Evolutionary conservation across 495 filamentous ascomycete genomes (phyloP).

Genomic region (Hypomontagnella monticulosa): DNA sequence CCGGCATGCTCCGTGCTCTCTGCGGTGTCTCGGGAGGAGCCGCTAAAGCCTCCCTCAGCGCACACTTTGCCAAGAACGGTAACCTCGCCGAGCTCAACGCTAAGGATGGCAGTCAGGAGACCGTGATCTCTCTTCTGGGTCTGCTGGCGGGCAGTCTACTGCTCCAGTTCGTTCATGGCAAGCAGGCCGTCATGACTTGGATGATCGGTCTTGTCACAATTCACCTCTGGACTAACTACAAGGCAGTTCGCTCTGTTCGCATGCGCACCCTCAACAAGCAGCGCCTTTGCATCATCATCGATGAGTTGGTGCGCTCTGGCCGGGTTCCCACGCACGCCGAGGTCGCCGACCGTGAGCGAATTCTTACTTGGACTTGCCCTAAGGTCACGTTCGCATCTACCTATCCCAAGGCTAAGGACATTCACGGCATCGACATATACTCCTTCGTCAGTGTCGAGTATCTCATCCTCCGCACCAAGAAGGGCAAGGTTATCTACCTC

Average conservation of each 20-base stretch:
- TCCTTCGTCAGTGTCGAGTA: slow-evolving; percentile 23
- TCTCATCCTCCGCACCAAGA: slow-evolving; percentile 53
- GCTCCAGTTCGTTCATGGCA: slow-evolving; percentile 76
- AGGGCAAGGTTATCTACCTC: slow-evolving; percentile 58
- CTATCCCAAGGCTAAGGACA: slow-evolving; percentile 14
- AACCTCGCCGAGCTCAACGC: slow-evolving; percentile 95
- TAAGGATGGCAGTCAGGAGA: slow-evolving; percentile 96
- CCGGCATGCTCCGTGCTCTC: slow-evolving; percentile 79
- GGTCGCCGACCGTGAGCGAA: slow-evolving; percentile 71
- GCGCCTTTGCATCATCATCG: slow-evolving; percentile 82
- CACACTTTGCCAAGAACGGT: slow-evolving; percentile 89
- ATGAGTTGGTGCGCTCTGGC: slow-evolving; percentile 59
- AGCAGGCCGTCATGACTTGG: slow-evolving; percentile 76
- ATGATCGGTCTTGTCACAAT: slow-evolving; percentile 75
- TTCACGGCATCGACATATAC: slow-evolving; percentile 23
- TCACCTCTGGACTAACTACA: slow-evolving; percentile 85
- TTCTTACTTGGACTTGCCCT: slow-evolving; percentile 69
- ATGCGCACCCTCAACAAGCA: slow-evolving; percentile 91
- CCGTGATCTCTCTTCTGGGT: slow-evolving; percentile 86
- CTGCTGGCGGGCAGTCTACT: slow-evolving; percentile 89
- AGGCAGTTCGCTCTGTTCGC: slow-evolving; percentile 82
- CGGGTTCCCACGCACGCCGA: slow-evolving; percentile 68
- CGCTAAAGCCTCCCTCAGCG: slow-evolving; percentile 88
- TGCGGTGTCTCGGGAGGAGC: slow-evolving; percentile 92
- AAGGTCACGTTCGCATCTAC: slow-evolving; percentile 46